A percentile compares a stretch with the other conserved stretches of the same genome.
Conservation (phyloP, 371 early-diverging fungal genomes). For the Saksenaea vasiformis region DNA sequence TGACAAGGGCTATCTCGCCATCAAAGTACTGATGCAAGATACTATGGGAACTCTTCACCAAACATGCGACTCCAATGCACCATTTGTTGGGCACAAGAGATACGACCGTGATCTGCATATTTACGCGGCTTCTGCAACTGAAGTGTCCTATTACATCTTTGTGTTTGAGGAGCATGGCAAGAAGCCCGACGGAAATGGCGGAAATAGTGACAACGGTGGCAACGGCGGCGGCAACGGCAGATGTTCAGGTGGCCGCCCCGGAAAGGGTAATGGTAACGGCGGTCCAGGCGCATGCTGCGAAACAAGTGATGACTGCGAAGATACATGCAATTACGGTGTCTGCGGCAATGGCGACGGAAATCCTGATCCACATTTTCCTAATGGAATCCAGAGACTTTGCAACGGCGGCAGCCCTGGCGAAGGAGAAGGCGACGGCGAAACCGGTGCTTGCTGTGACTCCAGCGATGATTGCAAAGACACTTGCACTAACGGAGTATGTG, state of each 20-base stretch:
- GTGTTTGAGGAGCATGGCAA: neutral
- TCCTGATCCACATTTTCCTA: neutral
- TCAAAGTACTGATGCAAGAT: neutral
- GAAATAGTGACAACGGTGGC: neutral
- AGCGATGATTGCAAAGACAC: constrained; percentile 4
- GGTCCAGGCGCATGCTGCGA: neutral
- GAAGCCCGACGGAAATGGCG: neutral
- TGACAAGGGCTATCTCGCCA: neutral
- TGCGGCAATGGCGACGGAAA: neutral
- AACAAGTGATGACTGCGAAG: neutral
- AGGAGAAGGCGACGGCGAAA: neutral
- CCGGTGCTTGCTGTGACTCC: neutral
- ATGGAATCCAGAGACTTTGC: neutral
- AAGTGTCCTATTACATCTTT: neutral
- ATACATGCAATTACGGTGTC: neutral
- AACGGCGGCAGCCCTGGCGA: neutral
- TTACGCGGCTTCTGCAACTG: neutral
- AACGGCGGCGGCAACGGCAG: neutral
- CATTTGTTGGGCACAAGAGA: neutral
- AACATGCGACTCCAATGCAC: neutral
- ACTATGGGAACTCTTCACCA: neutral
- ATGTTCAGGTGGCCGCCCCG: neutral
- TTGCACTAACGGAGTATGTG: neutral
- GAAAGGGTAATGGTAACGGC: neutral
- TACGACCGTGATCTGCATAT: neutral